Base-by-base conservation (phyloP, 2,329 filamentous ascomycete species). In the Blastomyces parvus region DNA sequence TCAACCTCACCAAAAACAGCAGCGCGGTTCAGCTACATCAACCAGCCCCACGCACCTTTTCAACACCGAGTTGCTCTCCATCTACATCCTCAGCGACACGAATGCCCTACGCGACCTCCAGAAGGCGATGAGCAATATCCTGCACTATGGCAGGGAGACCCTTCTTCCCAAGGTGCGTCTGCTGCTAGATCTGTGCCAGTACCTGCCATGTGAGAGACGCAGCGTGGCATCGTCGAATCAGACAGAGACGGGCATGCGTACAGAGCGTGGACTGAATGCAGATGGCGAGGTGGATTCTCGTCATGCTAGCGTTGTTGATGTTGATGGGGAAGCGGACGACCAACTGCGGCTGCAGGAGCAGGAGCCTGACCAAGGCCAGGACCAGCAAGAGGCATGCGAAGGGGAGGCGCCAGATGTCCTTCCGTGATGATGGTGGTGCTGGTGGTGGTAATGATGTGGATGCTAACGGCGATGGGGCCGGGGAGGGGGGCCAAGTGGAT, bases 11-110 rank as follows among this genome's bases (percentile, higher is more conserved):
- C 36, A 19, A 19, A 22, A 2, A 19, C 4, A 42, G 36, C 52
- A 36, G 2, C 14, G 27, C 33, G 27, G 13, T 8, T 19, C 27
- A 55, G 17, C 7, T n/a, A 19, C 17, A 11, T 55, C 52, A 19
- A 33, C 27, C 17, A 55, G 27, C 19, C 25, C 40, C 17, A 14
- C 55, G 11, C 30, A 25, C 25, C n/a, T 25, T 8, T 60, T 60
- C 58, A 60, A 60, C 30, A 60, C 58, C 2, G 58, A 46, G 25
- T n/a, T 60, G 30, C 40, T 60, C 2, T 46, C 58, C 11, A 33
- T n/a, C n/a, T 38, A 60, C 25, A 2, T 60, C n/a, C 44, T 60
- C 17, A 48, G 40, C 58, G 58, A 60, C 27, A 27, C 14, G 1
- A 48, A 60, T 48, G 40, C 40, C 25, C 40, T 60, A 17, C 58